Evolutionary conservation across 371 early-diverging fungal species (phyloP).

Genomic region (Mucor circinelloides): DNA sequence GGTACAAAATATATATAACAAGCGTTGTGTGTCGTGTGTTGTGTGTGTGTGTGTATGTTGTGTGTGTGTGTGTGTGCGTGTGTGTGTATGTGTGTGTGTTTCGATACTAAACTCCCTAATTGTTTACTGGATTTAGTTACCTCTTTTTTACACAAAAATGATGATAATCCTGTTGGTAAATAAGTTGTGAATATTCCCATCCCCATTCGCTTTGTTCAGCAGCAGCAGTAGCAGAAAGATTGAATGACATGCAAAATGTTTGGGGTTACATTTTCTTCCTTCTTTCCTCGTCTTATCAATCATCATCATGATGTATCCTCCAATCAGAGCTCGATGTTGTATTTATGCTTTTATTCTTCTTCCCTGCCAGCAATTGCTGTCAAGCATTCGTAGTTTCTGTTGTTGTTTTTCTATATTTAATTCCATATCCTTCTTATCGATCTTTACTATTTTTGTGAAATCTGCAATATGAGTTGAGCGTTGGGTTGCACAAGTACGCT

Average conservation of each 20-base stretch:
- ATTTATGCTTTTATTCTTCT: not conserved
- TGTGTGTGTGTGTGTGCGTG: constrained; percentile 13
- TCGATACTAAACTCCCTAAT: constrained; percentile 15
- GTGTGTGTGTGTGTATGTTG: constrained; percentile 7
- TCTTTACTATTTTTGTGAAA: not conserved
- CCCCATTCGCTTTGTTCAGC: not conserved
- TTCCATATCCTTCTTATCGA: not conserved
- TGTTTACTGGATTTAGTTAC: constrained; percentile 17
- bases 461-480: not conserved
- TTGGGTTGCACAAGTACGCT: not conserved
- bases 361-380: not conserved
- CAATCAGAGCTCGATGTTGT: not conserved
- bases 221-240: not conserved
- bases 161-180: not conserved
- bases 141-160: not conserved
- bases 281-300: not conserved
- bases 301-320: not conserved
- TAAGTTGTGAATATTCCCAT: constrained; percentile 4
- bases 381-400: not conserved
- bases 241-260: not conserved
- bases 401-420: not conserved
- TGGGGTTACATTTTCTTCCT: not conserved
- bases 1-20: constrained; percentile 1
- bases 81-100: constrained; percentile 7
- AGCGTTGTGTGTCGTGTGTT: not conserved